These are phyloP conservation scores for Fusarium redolens DNA, from an alignment of 2,329 filamentous ascomycete species.

Conservation along the genomic window DNA sequence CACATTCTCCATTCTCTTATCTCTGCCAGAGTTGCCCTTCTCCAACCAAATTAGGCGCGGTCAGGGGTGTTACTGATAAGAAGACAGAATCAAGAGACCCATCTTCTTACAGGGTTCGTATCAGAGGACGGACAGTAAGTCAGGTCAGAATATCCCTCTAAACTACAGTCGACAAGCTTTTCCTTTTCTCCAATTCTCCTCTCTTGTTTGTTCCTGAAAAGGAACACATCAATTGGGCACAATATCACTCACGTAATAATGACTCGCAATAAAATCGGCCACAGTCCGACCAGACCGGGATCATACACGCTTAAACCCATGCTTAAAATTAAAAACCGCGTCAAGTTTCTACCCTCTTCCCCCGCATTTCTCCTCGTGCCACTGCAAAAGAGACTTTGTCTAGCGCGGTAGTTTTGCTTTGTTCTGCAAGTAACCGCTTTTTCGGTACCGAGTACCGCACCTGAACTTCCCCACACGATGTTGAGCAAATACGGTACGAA, in stretches of 20 bases:
- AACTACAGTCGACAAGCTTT: neutral
- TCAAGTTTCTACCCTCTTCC: neutral
- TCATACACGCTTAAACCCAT: constrained; percentile 34
- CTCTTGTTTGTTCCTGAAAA: neutral
- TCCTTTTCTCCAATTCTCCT: neutral
- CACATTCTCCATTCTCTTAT: constrained; percentile 19
- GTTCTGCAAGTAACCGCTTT: neutral
- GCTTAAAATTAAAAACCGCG: constrained; percentile 27
- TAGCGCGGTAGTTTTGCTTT: constrained; percentile 3
- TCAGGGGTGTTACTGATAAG: constrained; percentile 31
- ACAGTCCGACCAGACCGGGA: constrained; percentile 11
- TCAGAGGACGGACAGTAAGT: neutral
- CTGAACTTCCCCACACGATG: constrained; percentile 25
- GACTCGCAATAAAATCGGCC: constrained; percentile 24
- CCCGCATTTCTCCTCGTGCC: constrained; percentile 34
- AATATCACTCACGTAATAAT: constrained; percentile 6
- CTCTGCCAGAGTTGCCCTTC: constrained; percentile 17
- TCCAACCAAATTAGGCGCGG: constrained; percentile 31
- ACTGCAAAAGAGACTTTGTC: neutral
- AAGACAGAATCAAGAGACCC: neutral
- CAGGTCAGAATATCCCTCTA: neutral
- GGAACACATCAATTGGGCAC: neutral
- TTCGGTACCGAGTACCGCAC: constrained; percentile 5
- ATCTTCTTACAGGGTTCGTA: constrained; percentile 8
- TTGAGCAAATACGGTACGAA: constrained; percentile 20